Evolutionary conservation across 441 rosid genomes (phyloP).

Genomic region (Pelargonium cotyledonis): DNA sequence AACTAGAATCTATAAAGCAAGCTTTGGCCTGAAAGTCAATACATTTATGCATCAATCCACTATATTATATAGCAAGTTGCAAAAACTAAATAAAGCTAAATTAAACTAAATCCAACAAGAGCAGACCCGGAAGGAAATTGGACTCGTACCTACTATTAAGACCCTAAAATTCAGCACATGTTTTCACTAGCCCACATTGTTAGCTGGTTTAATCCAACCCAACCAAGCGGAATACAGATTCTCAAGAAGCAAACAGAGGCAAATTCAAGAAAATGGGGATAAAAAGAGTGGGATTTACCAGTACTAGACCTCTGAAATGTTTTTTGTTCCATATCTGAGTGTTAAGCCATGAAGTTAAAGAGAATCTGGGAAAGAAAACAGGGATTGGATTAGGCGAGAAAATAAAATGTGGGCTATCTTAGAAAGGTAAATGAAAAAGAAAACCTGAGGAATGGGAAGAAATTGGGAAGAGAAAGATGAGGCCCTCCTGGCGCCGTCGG

Average conservation of each 20-base stretch:
- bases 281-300: constrained; percentile 20
- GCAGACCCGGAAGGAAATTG: background rate
- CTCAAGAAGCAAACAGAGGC: background rate
- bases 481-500: constrained; percentile 14
- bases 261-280: background rate
- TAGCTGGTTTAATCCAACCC: background rate
- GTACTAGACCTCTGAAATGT: constrained; percentile 18
- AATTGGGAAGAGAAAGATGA: constrained; percentile 14
- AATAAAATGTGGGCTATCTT: background rate
- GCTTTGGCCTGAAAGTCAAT: too few species aligned
- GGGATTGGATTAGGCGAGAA: background rate
- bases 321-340: constrained; percentile 8
- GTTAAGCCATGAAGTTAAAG: constrained; percentile 11
- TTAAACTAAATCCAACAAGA: background rate
- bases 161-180: background rate
- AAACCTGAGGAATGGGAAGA: constrained; percentile 19
- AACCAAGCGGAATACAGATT: background rate
- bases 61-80: background rate
- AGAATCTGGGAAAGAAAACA: constrained; percentile 8
- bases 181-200: background rate
- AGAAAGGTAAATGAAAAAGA: background rate
- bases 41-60: background rate
- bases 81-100: background rate
- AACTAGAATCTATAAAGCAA: too few species aligned
- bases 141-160: too few species aligned